These are phyloP conservation scores for Suillus subaureus DNA, from an alignment of 768 basidiomycete genomes.

Conservation along the genomic window DNA sequence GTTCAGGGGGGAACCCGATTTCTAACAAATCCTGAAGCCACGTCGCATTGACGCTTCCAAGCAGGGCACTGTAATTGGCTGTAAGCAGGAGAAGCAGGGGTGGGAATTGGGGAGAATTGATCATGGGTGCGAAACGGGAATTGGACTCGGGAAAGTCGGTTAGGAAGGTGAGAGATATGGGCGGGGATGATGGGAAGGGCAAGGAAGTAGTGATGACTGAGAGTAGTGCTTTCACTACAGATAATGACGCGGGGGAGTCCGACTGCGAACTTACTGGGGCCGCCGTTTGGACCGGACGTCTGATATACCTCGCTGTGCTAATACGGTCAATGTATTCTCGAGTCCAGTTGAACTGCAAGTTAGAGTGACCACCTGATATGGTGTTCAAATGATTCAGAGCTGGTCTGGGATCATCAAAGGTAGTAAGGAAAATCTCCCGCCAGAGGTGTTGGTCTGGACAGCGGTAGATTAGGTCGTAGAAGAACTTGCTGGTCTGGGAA, in stretches of 20 bases:
- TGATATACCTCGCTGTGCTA: slow-evolving; percentile 22
- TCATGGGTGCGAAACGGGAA: slow-evolving; percentile 22
- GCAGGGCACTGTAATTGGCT: slow-evolving; percentile 11
- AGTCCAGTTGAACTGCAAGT: slow-evolving; percentile 24
- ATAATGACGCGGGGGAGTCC: slow-evolving; percentile 9
- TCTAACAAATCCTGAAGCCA: slow-evolving; percentile 38
- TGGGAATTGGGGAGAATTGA: slow-evolving; percentile 35
- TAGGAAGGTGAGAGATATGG: slow-evolving; percentile 22
- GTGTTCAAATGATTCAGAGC: slow-evolving; percentile 29
- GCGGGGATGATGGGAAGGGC: slow-evolving; percentile 30
- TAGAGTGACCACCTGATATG: slow-evolving; percentile 17
- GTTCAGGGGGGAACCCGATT: slow-evolving; percentile 36
- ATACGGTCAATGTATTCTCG: slow-evolving; percentile 27
- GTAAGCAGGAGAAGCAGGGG: slow-evolving; percentile 30
- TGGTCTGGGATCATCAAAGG: slow-evolving; percentile 52
- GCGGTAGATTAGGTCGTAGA: slow-evolving; percentile 39
- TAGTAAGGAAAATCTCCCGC: slow-evolving; percentile 49
- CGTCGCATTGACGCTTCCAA: slow-evolving; percentile 33
- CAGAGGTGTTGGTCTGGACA: slow-evolving; percentile 43
- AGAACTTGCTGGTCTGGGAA: slow-evolving; percentile 37
- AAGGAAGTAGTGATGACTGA: slow-evolving; percentile 35
- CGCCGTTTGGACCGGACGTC: not conserved
- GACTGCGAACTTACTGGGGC: not conserved
- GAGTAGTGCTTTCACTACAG: slow-evolving; percentile 34
- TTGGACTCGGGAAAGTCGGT: slow-evolving; percentile 10